Conservation (phyloP, 2,329 filamentous ascomycete genomes). For the Calonectria fujianensis region DNA sequence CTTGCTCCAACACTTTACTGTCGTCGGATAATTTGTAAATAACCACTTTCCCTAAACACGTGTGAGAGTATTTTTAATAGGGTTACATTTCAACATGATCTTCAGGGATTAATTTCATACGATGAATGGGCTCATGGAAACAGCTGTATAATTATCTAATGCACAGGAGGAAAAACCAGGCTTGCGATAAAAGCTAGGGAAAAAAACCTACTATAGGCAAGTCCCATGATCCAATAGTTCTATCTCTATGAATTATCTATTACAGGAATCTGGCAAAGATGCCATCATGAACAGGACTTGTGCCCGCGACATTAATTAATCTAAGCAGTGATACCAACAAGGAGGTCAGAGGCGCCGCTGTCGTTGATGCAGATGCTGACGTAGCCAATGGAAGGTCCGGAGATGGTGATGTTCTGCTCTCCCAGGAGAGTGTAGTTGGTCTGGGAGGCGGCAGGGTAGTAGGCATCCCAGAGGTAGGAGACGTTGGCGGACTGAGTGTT, state of each 20-base stretch:
- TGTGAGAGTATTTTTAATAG: too few relatives aligned
- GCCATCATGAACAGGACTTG: neutral
- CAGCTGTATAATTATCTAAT: constrained; percentile 4
- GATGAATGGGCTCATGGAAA: neutral
- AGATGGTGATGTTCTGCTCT: constrained; percentile 19
- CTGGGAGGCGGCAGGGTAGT: constrained; percentile 18
- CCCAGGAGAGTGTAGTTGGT: constrained; percentile 23
- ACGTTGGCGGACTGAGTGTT: constrained; percentile 25
- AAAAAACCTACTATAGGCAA: neutral
- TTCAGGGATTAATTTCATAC: too few relatives aligned
- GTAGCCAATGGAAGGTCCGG: constrained; percentile 16
- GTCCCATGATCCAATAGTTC: neutral
- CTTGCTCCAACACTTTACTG: too few relatives aligned
- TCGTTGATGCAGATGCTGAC: constrained; percentile 26
- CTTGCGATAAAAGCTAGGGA: neutral
- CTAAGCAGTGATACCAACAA: constrained; percentile 22
- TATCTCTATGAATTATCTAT: neutral
- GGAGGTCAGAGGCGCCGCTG: constrained; percentile 16
- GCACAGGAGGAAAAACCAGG: constrained; percentile 12
- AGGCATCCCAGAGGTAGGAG: constrained; percentile 22
- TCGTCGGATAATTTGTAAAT: too few relatives aligned
- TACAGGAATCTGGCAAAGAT: neutral
- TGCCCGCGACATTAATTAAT: neutral
- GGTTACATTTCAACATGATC: too few relatives aligned
- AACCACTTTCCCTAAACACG: too few relatives aligned